A percentile compares a stretch with the other conserved stretches of the same genome.
Conservation (phyloP, 371 early-diverging fungal species). For the Mortierella sp. region DNA sequence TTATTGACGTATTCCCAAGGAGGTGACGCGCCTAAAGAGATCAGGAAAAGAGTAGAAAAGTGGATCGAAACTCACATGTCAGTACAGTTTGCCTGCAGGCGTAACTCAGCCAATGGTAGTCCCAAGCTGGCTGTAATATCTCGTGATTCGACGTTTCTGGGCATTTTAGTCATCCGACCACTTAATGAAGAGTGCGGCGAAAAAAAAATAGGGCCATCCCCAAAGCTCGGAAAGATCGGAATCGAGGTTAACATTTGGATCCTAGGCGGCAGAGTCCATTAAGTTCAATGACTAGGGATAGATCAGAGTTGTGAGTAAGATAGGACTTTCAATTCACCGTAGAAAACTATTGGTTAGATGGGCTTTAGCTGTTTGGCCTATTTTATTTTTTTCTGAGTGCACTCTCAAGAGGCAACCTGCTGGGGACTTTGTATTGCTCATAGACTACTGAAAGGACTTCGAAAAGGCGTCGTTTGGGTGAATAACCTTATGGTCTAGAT, state of each 20-base stretch:
- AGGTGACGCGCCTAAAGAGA: no score
- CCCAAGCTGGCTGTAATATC: background rate
- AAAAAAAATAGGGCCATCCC: background rate
- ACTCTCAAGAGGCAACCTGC: background rate
- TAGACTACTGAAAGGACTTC: no score
- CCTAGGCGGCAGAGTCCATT: background rate
- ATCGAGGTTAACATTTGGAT: background rate
- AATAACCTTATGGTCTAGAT: no score
- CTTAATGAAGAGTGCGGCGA: background rate
- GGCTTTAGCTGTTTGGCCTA: background rate
- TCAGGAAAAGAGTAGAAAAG: no score
- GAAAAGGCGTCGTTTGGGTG: no score
- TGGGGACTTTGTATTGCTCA: no score
- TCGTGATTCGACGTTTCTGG: background rate
- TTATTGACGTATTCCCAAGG: no score
- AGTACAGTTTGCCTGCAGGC: background rate
- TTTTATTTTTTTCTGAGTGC: background rate
- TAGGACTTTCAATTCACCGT: background rate
- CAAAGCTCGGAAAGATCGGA: background rate
- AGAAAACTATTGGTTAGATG: background rate
- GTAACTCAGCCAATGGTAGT: slow-evolving; percentile 1
- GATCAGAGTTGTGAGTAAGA: background rate
- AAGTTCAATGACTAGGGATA: background rate
- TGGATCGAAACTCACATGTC: no score
- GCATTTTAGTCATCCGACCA: background rate